These are phyloP conservation scores for Blastocystis hominis DNA, from an alignment of 352 stramenopile species.

Conservation along the genomic window DNA sequence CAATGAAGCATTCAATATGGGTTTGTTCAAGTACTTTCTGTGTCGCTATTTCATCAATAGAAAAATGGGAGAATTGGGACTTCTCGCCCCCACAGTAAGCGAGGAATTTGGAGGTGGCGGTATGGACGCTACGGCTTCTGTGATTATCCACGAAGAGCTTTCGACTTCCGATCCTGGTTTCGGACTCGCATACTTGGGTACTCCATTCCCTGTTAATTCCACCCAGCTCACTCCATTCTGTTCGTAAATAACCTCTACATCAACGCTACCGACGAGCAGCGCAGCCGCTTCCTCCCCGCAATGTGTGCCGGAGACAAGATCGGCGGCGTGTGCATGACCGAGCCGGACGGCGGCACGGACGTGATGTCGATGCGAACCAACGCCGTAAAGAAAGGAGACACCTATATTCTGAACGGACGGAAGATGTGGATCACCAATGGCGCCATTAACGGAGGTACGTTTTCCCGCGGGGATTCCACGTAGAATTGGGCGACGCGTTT, in stretches of 20 bases:
- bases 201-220: slow-evolving; percentile 62
- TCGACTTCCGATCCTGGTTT: slow-evolving; percentile 92
- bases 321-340: slow-evolving; percentile 96
- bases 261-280: slow-evolving; percentile 44
- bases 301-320: slow-evolving; percentile 83
- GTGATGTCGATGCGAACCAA: slow-evolving; percentile 90
- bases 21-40: slow-evolving; percentile 72
- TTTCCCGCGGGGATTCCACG: not conserved
- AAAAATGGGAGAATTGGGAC: slow-evolving; percentile 82
- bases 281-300: slow-evolving; percentile 70
- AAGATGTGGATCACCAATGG: slow-evolving; percentile 99
- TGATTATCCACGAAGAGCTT: slow-evolving; percentile 86
- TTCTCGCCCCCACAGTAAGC: slow-evolving; percentile 86
- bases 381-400: slow-evolving; percentile 74
- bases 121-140: slow-evolving; percentile 83
- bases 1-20: slow-evolving; percentile 89
- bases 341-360: slow-evolving; percentile 86
- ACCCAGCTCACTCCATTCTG: slow-evolving; percentile 70
- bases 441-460: slow-evolving; percentile 74
- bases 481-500: slow-evolving; percentile 87
- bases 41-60: not conserved
- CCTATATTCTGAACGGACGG: slow-evolving; percentile 79
- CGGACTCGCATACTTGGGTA: slow-evolving; percentile 85
- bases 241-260: slow-evolving; percentile 69
- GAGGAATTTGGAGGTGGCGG: slow-evolving; percentile 88